Evolutionary conservation across 371 early-diverging fungal species (phyloP), one percentile per base, ranked within the genome.

Genomic region (Cokeromyces recurvatus): DNA sequence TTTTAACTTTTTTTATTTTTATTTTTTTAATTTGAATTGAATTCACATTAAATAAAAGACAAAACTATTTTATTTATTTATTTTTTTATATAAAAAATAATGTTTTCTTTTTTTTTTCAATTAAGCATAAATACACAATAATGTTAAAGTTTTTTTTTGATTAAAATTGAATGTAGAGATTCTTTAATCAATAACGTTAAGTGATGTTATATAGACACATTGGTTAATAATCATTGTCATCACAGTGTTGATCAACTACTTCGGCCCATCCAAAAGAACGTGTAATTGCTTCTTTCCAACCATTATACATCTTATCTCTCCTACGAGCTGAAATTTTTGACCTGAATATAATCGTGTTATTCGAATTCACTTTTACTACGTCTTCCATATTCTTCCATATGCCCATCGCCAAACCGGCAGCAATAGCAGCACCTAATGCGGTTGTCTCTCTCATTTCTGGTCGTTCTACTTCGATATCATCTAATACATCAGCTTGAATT

Each of bases 361-460:
- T 66, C 16, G 46, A 55, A 39, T 73, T 70, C 31, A 75, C 62
- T 14, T 61, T 39, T 8, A 55, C 42, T n/a, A 78, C 48, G 11
- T 66, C 64, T 17, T 61, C 53, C 5, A 66, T 17, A 25, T 42
- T 54, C 38, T 77, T 56, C 89, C 90, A 92, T n/a, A 91, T 62
- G 21, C 89, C 90, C n/a, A 85, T 75, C n/a, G 81, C 92, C n/a
- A 91, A 66, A 1, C 91, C 97, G 23, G 97, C 95, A 15, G 95
- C 97, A 25, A 94, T 79, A 2, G 97, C 97, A 12, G 96, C 92
- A 17, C 97, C 97, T 17, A 95, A 68, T 0, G 95, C 95, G 10
- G 97, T 94, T 6, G 90, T 90, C 64, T 97, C 97, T 31, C 85
- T 75, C 94, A 94, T 95, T 38, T 65, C 64, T 0, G 97, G 97